Base-by-base conservation (phyloP, 2,329 filamentous ascomycete genomes). In the Claviceps digitariae region DNA sequence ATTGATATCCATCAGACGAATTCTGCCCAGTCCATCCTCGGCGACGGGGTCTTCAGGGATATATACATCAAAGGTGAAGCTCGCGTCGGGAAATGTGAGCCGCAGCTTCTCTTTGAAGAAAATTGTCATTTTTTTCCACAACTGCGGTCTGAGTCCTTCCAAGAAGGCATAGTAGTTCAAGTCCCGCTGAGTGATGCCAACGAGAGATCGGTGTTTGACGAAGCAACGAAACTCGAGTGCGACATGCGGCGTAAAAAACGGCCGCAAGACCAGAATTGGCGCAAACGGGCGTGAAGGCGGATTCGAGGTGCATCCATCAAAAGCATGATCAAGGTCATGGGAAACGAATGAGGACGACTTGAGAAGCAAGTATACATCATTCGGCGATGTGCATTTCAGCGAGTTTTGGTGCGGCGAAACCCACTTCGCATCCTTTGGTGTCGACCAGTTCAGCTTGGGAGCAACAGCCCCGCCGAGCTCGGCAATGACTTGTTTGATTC, bases 361-460 rank as follows among this genome's bases (percentile, higher is more conserved):
- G 15, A 98, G 77, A 1, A 98, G 78, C 17, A 97, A 77, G 64
- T 97, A 98, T 46, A 98, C 81, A 63, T 98, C 93, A 66, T 93
- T 94, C 2, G 93, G 82, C 0, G 82, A 83, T 4, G 82, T 83
- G 69, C 93, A 98, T 67, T 95, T 89, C 71, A 96, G 86, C 48
- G 87, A 94, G 68, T 98, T 98, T 62, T 83, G 69, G 76, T 91
- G 66, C 70, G 69, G 83, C 69, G 78, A 82, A 68, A 98, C 96
- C 86, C 90, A 96, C 23, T 87, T 88, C 9, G 93, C 93, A 65
- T 98, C 93, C 67, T 96, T 95, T 4, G 93, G 93, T 4, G 90
- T 84, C 6, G 90, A 96, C 93, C 93, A 98, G 72, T 97, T 97
- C 48, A 98, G 74, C 69, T 98, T 98, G 0, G 93, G 93, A 1